These are phyloP conservation scores for Venturiaceae sp. DNA, from an alignment of 2,329 filamentous ascomycete species.

Conservation along the genomic window DNA sequence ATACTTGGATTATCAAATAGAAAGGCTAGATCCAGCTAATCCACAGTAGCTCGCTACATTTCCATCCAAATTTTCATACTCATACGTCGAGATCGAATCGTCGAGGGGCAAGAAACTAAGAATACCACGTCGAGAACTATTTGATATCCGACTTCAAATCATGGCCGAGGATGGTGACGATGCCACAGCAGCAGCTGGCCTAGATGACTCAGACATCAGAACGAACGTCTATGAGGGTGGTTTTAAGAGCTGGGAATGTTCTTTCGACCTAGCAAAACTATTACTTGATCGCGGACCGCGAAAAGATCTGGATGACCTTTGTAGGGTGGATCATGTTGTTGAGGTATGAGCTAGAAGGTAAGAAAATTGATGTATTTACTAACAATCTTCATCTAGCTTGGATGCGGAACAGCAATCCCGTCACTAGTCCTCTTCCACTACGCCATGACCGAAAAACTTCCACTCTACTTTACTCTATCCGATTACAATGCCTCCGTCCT, in stretches of 20 bases:
- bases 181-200: slow-evolving; percentile 33
- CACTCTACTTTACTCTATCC: slow-evolving; percentile 55
- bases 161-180: slow-evolving; percentile 57
- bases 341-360: slow-evolving; percentile 22
- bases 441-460: slow-evolving; percentile 35
- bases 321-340: slow-evolving; percentile 38
- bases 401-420: slow-evolving; percentile 69
- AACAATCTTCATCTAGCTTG: slow-evolving; percentile 42
- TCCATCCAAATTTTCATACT: slow-evolving; percentile 66
- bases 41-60: slow-evolving; percentile 28
- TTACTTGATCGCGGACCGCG: slow-evolving; percentile 37
- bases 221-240: slow-evolving; percentile 79
- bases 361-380: not conserved
- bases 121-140: slow-evolving; percentile 67
- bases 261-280: slow-evolving; percentile 66
- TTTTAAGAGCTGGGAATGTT: slow-evolving; percentile 87
- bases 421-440: slow-evolving; percentile 62
- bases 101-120: slow-evolving; percentile 44
- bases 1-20: too few species aligned
- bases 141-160: slow-evolving; percentile 71
- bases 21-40: not conserved
- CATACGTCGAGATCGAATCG: slow-evolving; percentile 49
- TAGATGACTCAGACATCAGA: slow-evolving; percentile 64
- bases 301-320: slow-evolving; percentile 39
- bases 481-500: slow-evolving; percentile 77